A percentile compares a stretch with the other conserved stretches of the same genome.
Evolutionary conservation across 2,329 filamentous ascomycete genomes (phyloP).

Genomic region (Stromatinia cepivora): DNA sequence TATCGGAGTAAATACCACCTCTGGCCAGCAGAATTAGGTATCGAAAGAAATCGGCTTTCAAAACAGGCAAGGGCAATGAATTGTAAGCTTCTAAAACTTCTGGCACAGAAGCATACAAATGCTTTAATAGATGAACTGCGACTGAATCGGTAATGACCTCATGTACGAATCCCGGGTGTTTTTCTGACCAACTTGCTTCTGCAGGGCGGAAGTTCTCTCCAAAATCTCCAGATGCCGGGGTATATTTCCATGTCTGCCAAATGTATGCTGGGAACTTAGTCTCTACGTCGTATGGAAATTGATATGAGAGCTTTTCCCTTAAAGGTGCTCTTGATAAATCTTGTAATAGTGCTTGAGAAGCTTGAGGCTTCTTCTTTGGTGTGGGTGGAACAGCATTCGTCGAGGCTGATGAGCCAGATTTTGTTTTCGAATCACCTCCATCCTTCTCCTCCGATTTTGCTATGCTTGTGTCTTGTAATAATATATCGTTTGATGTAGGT

Average conservation of each 20-base stretch:
- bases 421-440: constrained; percentile 15
- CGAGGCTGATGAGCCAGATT: constrained; percentile 22
- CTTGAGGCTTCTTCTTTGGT: constrained; percentile 27
- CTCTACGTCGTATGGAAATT: constrained; percentile 89
- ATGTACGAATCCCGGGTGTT: constrained; percentile 90
- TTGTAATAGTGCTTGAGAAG: constrained; percentile 33
- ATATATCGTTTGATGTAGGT: constrained; percentile 22
- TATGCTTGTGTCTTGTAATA: constrained; percentile 9
- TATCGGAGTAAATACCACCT: constrained; percentile 84
- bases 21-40: constrained; percentile 72
- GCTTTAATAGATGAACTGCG: constrained; percentile 74
- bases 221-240: constrained; percentile 76
- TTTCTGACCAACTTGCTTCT: constrained; percentile 85
- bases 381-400: constrained; percentile 25
- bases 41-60: constrained; percentile 74
- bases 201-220: constrained; percentile 71
- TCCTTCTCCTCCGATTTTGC: constrained; percentile 8
- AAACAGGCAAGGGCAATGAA: constrained; percentile 69
- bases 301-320: constrained; percentile 81
- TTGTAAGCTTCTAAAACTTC: constrained; percentile 77
- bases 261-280: constrained; percentile 94
- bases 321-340: constrained; percentile 73
- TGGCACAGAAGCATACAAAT: constrained; percentile 82
- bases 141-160: constrained; percentile 95
- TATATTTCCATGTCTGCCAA: constrained; percentile 98